Evolutionary conservation across 306 rosid species (phyloP).

Genomic region (Arachis stenosperma): DNA sequence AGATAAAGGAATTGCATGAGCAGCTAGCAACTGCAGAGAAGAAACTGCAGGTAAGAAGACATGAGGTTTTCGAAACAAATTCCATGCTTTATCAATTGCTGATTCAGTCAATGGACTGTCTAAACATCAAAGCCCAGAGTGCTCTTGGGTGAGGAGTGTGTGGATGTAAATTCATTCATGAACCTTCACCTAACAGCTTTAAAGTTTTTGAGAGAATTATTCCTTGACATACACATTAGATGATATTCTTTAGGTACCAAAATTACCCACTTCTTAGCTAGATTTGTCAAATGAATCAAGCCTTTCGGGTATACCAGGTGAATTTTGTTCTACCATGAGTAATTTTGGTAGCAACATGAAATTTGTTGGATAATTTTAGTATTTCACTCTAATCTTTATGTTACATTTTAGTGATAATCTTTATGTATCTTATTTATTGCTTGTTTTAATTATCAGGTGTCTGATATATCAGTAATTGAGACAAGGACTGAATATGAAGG

Average conservation of each 20-base stretch:
- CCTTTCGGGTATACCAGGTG: too few species aligned
- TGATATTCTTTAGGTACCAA: too few species aligned
- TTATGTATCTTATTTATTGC: constrained; percentile 27
- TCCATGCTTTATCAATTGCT: neutral
- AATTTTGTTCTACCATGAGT: too few species aligned
- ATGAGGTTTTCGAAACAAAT: neutral
- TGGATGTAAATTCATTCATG: neutral
- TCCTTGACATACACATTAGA: neutral
- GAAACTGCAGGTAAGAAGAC: constrained; percentile 72
- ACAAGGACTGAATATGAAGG: constrained; percentile 79
- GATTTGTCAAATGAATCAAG: too few species aligned
- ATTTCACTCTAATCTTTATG: neutral
- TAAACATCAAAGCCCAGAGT: neutral
- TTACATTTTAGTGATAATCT: constrained; percentile 2
- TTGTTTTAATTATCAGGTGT: constrained; percentile 53
- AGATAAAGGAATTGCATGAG: constrained; percentile 64
- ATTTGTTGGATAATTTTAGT: too few species aligned
- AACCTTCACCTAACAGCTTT: neutral
- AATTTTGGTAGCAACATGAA: too few species aligned
- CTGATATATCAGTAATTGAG: constrained; percentile 69
- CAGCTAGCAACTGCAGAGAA: constrained; percentile 68
- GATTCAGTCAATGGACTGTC: neutral
- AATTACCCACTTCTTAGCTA: too few species aligned
- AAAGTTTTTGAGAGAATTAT: neutral
- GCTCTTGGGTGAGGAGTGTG: neutral